Conservation (phyloP, 768 basidiomycete genomes). For the Boletus insuetus region DNA sequence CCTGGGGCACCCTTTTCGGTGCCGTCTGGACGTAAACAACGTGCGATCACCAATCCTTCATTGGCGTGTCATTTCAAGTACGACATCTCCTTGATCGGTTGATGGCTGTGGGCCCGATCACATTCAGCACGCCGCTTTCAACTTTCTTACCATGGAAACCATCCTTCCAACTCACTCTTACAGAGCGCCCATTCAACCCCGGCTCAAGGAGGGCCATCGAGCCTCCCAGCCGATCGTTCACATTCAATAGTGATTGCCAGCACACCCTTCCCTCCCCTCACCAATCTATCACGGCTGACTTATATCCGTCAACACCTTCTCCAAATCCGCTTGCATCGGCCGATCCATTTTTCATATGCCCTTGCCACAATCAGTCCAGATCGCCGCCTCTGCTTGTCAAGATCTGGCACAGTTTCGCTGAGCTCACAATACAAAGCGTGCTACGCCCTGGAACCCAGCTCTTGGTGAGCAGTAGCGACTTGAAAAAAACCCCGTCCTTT, state of each 20-base stretch:
- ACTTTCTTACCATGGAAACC: slow-evolving; percentile 32
- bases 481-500: slow-evolving; percentile 1
- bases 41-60: slow-evolving; percentile 27
- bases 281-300: background rate
- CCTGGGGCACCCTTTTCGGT: slow-evolving; percentile 34
- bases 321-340: slow-evolving; percentile 15
- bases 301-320: slow-evolving; percentile 23
- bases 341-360: slow-evolving; percentile 10
- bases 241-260: slow-evolving; percentile 1
- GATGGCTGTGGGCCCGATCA: slow-evolving; percentile 19
- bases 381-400: slow-evolving; percentile 4
- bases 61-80: slow-evolving; percentile 24
- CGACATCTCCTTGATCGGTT: slow-evolving; percentile 28
- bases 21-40: slow-evolving; percentile 29
- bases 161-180: slow-evolving; percentile 6
- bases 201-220: too few relatives aligned
- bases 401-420: slow-evolving; percentile 11
- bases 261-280: background rate
- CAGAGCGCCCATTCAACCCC: slow-evolving; percentile 7
- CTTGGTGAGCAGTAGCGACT: too few relatives aligned
- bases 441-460: background rate
- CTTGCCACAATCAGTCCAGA: slow-evolving; percentile 8
- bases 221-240: slow-evolving; percentile 3
- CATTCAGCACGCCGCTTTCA: slow-evolving; percentile 10
- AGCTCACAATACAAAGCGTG: background rate